Base-by-base conservation (phyloP, 106 monocot genomes). In the Apostasia ramifera region DNA sequence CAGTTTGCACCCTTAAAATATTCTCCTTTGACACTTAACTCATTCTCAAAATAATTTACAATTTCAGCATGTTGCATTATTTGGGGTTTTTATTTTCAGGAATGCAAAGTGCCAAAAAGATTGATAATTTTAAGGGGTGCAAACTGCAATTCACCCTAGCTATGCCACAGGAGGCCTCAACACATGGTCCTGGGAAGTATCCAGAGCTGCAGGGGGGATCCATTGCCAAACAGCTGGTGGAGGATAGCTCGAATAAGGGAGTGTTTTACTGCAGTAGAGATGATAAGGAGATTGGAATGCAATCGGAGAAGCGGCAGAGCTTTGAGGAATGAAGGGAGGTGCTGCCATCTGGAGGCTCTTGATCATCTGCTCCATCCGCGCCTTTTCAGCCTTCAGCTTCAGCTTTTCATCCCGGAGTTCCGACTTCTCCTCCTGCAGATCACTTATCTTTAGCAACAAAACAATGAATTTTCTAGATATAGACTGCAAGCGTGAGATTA, bases 111-210 rank as follows among this genome's bases (percentile, higher is more conserved):
- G 26, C 26, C 26, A 26, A 26, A 26, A 26, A 26, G 26, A 26
- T 26, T 26, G 26, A 26, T 26, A 26, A 26, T 26, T 26, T 26
- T 26, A 26, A 26, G 26, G 26, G 26, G 26, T 26, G 26, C 26
- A 26, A 26, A 26, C 26, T 26, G 26, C 26, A 26, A 26, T 26
- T 26, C 26, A 26, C 26, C 26, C 26, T 0, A 26, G 26, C 26
- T 81, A 89, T 15, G 89, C 93, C 41, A 89, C 93, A 14, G 93
- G 93, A 8, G 93, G 82, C 76, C 93, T 84, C 12, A 82, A 76
- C 46, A 70, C 80, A 59, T 87, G 81, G 74, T 94, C 93, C 64
- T 90, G 82, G 11, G 89, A 84, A 61, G 84, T 94, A 64, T 94
- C 93, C 9, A 86, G 61, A 53, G 74, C 71, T 39, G 90, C 69